Base-by-base conservation (phyloP, 306 rosid species). In the Vigna unguiculata region DNA sequence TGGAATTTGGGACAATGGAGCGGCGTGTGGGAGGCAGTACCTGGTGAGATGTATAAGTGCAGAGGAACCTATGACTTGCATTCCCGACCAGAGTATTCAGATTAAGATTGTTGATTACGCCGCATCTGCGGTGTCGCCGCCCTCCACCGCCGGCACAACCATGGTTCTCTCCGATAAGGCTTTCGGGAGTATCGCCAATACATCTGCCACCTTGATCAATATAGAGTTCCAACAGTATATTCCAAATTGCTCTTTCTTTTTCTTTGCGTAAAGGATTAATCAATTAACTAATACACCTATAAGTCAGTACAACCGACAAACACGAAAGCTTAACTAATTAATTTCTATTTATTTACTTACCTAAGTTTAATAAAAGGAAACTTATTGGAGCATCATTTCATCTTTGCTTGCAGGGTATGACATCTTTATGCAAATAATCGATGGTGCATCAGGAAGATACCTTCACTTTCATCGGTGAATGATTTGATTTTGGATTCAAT, bases 1-100 rank as follows among this genome's bases (percentile, higher is more conserved):
- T 9, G 96, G 91, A 67, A 87, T 93, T 57, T 93, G 97, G 97
- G 96, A 93, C 64, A 93, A 93, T 52, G 97, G 97, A 16, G 97
- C 97, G 1, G 85, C 96, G 1, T 93, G 97, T 59, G 97, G 97
- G 28, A 90, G 97, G 69, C 88, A 93, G 76, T 93, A 90, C 30
- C 28, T 83, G 64, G 96, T 90, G 46, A 86, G 97, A 17, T 93
- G 97, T 72, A 83, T 93, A 10, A 89, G 97, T 63, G 96, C 97
- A 0, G 85, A 87, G 47, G 7, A 54, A 54, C 85, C 89, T 4
- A 73, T 78, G 32, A 84, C 88, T 14, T 90, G 97, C 69, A 19
- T 83, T 58, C 85, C 82, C 0, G 89, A 79, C 17, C 85, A 64
- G 72, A 90, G 81, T 2, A 84, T 93, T 81, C 91, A 88, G 60